These are phyloP conservation scores for Athelia psychrophila DNA, from an alignment of 1,284 basidiomycete genomes.

Conservation along the genomic window DNA sequence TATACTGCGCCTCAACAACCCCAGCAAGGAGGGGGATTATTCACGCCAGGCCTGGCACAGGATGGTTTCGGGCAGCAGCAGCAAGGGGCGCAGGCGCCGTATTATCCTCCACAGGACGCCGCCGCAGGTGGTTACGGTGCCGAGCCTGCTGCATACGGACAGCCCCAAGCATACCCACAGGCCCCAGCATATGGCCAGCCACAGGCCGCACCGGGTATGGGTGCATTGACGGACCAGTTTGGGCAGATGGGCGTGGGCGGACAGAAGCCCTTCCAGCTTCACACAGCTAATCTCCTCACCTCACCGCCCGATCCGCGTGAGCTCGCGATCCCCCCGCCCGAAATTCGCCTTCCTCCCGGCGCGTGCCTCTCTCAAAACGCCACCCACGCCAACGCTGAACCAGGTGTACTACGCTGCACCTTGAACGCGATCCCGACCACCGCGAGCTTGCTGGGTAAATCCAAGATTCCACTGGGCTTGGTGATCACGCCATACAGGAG, in stretches of 20 bases:
- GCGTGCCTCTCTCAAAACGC: conserved; percentile 77
- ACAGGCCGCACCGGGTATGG: conserved; percentile 34
- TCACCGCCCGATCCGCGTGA: conserved; percentile 89
- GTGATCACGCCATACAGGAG: conserved; percentile 92
- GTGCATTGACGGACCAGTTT: conserved; percentile 79
- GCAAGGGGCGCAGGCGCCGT: conserved; percentile 25
- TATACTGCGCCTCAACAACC: conserved; percentile 36
- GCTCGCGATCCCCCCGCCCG: conserved; percentile 79
- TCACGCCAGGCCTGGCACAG: conserved; percentile 78
- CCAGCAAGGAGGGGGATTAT: conserved; percentile 61
- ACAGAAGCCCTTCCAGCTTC: conserved; percentile 70
- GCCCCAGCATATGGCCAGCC: conserved; percentile 46
- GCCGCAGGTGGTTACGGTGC: background rate
- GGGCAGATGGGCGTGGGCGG: conserved; percentile 78
- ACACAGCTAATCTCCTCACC: conserved; percentile 87
- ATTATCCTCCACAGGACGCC: conserved; percentile 5
- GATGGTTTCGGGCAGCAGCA: conserved; percentile 62
- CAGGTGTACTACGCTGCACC: conserved; percentile 92
- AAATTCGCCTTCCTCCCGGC: conserved; percentile 84
- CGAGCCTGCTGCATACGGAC: background rate
- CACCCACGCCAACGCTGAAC: conserved; percentile 82
- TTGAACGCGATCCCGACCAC: conserved; percentile 95
- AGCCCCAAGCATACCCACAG: conserved; percentile 34
- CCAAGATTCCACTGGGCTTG: conserved; percentile 90
- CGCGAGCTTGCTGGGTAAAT: conserved; percentile 86